Base-by-base conservation (phyloP, 2,329 filamentous ascomycete genomes). In the Metarhizium guizhouense region DNA sequence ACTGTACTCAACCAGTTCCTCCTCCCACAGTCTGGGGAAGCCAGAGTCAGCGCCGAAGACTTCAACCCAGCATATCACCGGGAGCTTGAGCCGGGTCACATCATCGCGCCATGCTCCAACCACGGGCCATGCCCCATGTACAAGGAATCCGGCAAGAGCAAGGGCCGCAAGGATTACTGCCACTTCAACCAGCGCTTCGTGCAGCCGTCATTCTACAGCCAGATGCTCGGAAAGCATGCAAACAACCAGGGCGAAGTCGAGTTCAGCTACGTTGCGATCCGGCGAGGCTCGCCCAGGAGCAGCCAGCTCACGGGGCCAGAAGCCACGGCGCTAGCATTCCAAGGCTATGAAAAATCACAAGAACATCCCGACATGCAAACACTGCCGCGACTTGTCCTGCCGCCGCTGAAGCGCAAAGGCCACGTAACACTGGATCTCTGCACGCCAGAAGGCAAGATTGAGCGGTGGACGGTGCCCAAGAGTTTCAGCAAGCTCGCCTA, bases 61-160 rank as follows among this genome's bases (percentile, higher is more conserved):
- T 67, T 71, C 30, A 73, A 77, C 52, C 65, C 71, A 6, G 69
- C 70, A 11, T 66, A 62, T 20, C 66, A 68, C 25, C 73, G 74
- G 11, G 68, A 74, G 47, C 80, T 79, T 38, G 83, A 86, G 59
- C 72, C 74, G 0, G 85, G 84, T 54, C 82, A 84, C 73, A 83
- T 88, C 54, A 70, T 88, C 55, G 85, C 85, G 4, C 85, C 85
- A 65, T 99, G 94, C 74, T 96, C 94, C 0, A 97, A 91, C 69
- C 94, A 99, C 69, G 76, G 78, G 8, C 78, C 80, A 56, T 99
- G 94, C 62, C 94, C 94, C 0, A 95, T 99, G 88, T 96, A 96
- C 67, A 76, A 79, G 20, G 76, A 78, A 0, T 79, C 86, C 0
- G 90, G 91, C 0, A 76, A 86, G 54, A 84, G 82, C 54, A 74